Conservation (phyloP, 1,284 basidiomycete species). For the Melampsora americana region DNA sequence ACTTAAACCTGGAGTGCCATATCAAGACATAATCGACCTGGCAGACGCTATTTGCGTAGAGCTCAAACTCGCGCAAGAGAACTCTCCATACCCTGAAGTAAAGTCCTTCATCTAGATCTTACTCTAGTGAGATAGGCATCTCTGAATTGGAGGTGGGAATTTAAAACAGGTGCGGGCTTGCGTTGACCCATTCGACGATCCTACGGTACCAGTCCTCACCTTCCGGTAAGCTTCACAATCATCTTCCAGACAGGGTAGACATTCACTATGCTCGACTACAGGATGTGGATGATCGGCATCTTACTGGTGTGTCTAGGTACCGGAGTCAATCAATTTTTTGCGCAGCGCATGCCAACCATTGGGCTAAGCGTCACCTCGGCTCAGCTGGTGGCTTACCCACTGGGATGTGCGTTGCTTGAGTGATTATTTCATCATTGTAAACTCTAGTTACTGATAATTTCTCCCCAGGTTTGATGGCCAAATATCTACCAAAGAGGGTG, state of each 20-base stretch:
- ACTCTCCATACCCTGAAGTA: constrained; percentile 13
- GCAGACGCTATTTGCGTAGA: neutral
- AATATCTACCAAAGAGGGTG: constrained; percentile 1
- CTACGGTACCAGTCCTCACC: neutral
- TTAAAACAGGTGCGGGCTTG: neutral
- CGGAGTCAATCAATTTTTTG: constrained; percentile 9
- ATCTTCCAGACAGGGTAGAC: neutral
- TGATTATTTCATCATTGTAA: neutral
- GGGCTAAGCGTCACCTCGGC: constrained; percentile 2
- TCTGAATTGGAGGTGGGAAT: too few relatives aligned
- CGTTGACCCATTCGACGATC: neutral
- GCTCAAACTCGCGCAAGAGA: neutral
- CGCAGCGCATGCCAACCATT: neutral
- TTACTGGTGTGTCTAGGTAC: neutral
- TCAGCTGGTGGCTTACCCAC: constrained; percentile 1
- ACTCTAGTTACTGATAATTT: neutral
- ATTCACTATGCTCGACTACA: neutral
- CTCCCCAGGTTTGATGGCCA: constrained; percentile 38
- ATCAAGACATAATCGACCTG: neutral
- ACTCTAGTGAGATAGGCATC: neutral
- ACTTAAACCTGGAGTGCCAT: neutral
- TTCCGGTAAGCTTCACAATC: neutral
- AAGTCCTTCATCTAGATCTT: neutral
- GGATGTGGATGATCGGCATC: constrained; percentile 4
- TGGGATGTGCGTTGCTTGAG: neutral